Percentiles rank a stretch among this genome's conserved stretches.
These are phyloP conservation scores for Saccharomycopsis babjevae DNA, from an alignment of 805 yeast genomes.

Conservation along the genomic window DNA sequence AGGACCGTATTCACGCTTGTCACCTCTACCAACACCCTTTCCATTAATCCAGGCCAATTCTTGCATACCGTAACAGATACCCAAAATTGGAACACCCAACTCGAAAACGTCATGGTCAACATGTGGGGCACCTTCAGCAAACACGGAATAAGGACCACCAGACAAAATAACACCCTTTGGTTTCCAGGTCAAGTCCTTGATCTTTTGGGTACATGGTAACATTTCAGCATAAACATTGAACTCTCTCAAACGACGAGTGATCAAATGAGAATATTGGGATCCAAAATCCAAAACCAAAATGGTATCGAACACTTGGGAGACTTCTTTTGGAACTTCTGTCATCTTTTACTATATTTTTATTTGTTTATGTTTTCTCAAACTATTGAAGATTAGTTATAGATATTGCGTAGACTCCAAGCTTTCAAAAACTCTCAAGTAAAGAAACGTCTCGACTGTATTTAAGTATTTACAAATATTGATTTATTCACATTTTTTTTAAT, in stretches of 20 bases:
- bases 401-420: too few species aligned
- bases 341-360: background rate
- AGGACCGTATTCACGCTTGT: conserved; percentile 96
- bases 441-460: too few species aligned
- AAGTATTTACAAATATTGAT: background rate
- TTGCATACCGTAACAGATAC: conserved; percentile 99
- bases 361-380: background rate
- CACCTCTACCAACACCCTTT: conserved; percentile 85
- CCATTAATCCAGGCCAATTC: conserved; percentile 97
- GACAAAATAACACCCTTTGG: conserved; percentile 95
- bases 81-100: conserved; percentile 85
- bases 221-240: conserved; percentile 97
- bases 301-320: conserved; percentile 88
- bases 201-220: conserved; percentile 98
- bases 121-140: conserved; percentile 92
- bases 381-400: too few species aligned
- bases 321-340: conserved; percentile 31
- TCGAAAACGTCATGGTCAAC: conserved; percentile 91
- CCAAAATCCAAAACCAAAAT: conserved; percentile 96
- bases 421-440: too few species aligned
- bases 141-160: conserved; percentile 97
- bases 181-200: conserved; percentile 81
- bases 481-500: background rate
- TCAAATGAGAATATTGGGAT: conserved; percentile 94
- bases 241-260: conserved; percentile 95